phyloP scores from a whole-genome alignment of 2,329 filamentous ascomycete genomes.

The Davidsoniella eucalypti region DNA sequence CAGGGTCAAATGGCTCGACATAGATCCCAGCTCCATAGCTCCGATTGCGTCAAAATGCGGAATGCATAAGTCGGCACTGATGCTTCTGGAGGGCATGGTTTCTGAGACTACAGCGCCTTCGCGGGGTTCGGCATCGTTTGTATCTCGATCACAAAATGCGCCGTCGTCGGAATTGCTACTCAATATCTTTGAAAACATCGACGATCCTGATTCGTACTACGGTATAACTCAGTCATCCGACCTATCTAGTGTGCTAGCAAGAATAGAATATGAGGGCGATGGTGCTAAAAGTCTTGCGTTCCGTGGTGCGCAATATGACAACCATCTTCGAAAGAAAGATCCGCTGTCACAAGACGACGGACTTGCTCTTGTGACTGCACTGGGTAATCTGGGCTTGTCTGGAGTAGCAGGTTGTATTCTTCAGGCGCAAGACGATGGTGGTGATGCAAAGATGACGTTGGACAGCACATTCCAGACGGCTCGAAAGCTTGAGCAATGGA shows the following conservation, averaged over 20 bases:
- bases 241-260: constrained; percentile 59
- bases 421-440: constrained; percentile 45
- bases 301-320: constrained; percentile 80
- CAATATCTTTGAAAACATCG: constrained; percentile 75
- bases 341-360: constrained; percentile 40
- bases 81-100: constrained; percentile 56
- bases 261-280: constrained; percentile 78
- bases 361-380: constrained; percentile 54
- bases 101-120: constrained; percentile 14
- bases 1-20: constrained; percentile 67
- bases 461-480: constrained; percentile 67
- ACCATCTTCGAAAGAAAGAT: constrained; percentile 50
- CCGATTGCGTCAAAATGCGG: constrained; percentile 58
- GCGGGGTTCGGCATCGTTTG: constrained; percentile 50
- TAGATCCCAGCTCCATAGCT: constrained; percentile 57
- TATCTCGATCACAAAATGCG: constrained; percentile 26
- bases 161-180: constrained; percentile 44
- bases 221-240: constrained; percentile 67
- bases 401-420: constrained; percentile 71
- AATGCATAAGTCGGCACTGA: constrained; percentile 72
- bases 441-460: constrained; percentile 35
- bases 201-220: constrained; percentile 93
- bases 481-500: constrained; percentile 77
- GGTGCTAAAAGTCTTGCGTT: constrained; percentile 79
- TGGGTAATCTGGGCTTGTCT: constrained; percentile 68